Percentiles rank a stretch among this genome's conserved stretches.
Conservation (phyloP, 2,329 filamentous ascomycete species). For the Rhexocercosporidium sp. region DNA sequence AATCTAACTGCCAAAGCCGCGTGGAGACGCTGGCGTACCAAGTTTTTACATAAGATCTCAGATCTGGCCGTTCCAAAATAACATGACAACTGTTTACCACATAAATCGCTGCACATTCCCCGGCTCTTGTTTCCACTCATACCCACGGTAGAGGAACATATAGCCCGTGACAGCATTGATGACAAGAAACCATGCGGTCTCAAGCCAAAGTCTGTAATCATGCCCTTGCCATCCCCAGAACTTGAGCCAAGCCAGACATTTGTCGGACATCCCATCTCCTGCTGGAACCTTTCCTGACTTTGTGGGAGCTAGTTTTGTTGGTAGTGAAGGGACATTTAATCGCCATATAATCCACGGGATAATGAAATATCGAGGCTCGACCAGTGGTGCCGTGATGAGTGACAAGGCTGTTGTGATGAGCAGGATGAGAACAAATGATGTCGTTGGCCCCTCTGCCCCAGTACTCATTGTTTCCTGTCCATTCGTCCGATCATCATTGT, state of each 20-base stretch:
- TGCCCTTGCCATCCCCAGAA: conserved; percentile 24
- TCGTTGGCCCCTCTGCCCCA: conserved; percentile 42
- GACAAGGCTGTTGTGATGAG: conserved; percentile 76
- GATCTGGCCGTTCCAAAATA: neutral
- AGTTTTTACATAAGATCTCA: too few relatives aligned
- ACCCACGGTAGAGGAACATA: conserved; percentile 72
- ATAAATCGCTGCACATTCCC: conserved; percentile 77
- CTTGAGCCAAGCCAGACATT: neutral
- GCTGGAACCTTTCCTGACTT: neutral
- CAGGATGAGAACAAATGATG: conserved; percentile 60
- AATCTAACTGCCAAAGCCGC: too few relatives aligned
- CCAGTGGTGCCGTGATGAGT: conserved; percentile 85
- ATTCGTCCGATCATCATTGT: neutral
- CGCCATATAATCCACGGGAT: conserved; percentile 95
- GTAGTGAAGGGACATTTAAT: conserved; percentile 74
- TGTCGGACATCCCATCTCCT: neutral
- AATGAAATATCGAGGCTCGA: conserved; percentile 96
- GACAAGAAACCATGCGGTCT: conserved; percentile 71
- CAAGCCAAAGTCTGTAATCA: conserved; percentile 52
- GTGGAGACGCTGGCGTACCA: too few relatives aligned
- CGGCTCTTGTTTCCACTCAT: conserved; percentile 59
- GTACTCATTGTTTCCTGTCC: neutral
- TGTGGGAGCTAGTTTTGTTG: conserved; percentile 47
- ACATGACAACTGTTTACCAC: conserved; percentile 60
- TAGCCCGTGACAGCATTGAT: conserved; percentile 73